These are phyloP conservation scores for Candida ortonii DNA, from an alignment of 805 yeast genomes.

Conservation along the genomic window DNA sequence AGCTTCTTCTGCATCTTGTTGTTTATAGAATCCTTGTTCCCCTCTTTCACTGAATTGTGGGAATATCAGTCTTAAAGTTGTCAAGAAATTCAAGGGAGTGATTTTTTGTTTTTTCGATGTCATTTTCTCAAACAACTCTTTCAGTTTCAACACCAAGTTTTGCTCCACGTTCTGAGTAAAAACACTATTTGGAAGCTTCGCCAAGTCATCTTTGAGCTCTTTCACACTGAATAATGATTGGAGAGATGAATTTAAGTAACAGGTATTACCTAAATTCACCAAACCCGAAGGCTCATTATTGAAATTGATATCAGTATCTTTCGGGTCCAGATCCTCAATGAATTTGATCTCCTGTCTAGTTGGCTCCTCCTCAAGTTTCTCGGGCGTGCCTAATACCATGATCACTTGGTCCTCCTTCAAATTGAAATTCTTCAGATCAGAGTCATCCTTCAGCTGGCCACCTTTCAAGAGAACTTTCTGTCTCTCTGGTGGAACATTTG, in stretches of 20 bases:
- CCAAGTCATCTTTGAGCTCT: constrained; percentile 38
- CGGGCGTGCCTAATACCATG: constrained; percentile 93
- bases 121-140: constrained; percentile 46
- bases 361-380: constrained; percentile 42
- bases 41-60: constrained; percentile 91
- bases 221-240: constrained; percentile 51
- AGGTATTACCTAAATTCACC: constrained; percentile 70
- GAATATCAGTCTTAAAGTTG: constrained; percentile 59
- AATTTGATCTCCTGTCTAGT: constrained; percentile 50
- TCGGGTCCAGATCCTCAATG: constrained; percentile 56
- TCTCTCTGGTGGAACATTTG: constrained; percentile 82
- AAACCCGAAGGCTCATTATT: constrained; percentile 60
- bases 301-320: constrained; percentile 16
- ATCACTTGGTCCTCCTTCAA: constrained; percentile 65
- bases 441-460: constrained; percentile 78
- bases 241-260: constrained; percentile 69
- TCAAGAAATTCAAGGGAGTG: constrained; percentile 66
- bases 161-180: constrained; percentile 21
- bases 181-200: constrained; percentile 19
- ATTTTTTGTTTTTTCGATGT: constrained; percentile 41
- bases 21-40: constrained; percentile 70
- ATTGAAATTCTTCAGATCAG: constrained; percentile 45
- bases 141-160: constrained; percentile 34
- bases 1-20: constrained; percentile 98
- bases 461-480: constrained; percentile 90